Percentiles rank a stretch among this genome's conserved stretches.
Evolutionary conservation across 2,329 filamentous ascomycete genomes (phyloP).

Genomic region (Colletotrichum echinochloae): DNA sequence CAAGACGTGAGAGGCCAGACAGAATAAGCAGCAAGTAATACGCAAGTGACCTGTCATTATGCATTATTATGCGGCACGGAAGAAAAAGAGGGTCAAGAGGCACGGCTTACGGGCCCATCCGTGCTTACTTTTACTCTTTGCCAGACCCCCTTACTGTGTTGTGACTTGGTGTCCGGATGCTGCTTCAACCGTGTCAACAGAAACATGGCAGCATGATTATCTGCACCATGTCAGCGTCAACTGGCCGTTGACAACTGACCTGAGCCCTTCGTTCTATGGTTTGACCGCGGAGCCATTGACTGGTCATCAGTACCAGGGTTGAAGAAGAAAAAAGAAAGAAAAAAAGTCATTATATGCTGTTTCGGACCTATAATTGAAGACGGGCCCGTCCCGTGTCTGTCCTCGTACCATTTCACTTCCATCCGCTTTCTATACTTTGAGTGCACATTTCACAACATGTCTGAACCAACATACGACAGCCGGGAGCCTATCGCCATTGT

Average conservation of each 20-base stretch:
- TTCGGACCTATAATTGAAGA: neutral
- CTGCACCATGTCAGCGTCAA: neutral
- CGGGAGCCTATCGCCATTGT: slow-evolving; percentile 54
- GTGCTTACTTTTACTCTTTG: too few relatives aligned
- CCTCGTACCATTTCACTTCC: neutral
- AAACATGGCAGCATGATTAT: neutral
- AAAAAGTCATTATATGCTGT: neutral
- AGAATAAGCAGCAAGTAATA: too few relatives aligned
- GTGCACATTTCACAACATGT: neutral
- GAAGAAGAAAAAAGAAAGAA: too few relatives aligned
- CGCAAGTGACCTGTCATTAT: too few relatives aligned
- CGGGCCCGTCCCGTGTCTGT: neutral
- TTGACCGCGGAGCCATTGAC: neutral
- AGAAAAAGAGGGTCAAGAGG: too few relatives aligned
- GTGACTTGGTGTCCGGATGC: too few relatives aligned
- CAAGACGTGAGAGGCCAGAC: too few relatives aligned
- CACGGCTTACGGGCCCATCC: too few relatives aligned
- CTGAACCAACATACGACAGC: slow-evolving; percentile 2
- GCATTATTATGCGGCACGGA: too few relatives aligned
- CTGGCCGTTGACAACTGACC: neutral
- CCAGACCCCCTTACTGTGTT: too few relatives aligned
- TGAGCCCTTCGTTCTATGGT: neutral
- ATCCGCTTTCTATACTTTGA: neutral
- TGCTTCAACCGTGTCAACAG: too few relatives aligned
- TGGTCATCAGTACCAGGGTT: neutral